These are phyloP conservation scores for Cladosporium sphaerospermum DNA, from an alignment of 2,329 filamentous ascomycete genomes.

Conservation along the genomic window DNA sequence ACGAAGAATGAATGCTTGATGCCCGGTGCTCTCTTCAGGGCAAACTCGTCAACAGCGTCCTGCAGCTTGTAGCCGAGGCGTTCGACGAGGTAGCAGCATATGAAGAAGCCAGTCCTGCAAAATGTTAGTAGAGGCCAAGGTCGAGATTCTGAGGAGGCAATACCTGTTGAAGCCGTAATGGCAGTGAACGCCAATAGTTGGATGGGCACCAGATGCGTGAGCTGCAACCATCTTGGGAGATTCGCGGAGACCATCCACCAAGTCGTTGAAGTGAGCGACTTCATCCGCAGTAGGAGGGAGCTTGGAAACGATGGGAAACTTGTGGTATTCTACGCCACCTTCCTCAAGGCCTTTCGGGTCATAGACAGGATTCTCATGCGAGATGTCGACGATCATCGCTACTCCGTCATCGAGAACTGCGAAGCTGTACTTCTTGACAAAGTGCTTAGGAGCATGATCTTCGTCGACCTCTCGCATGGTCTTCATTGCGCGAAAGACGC, in stretches of 20 bases:
- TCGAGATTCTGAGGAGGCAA: background rate
- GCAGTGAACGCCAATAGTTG: conserved; percentile 74
- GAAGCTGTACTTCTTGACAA: conserved; percentile 60
- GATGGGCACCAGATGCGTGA: conserved; percentile 28
- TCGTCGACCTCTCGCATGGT: conserved; percentile 87
- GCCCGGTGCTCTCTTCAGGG: conserved; percentile 64
- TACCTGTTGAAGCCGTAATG: conserved; percentile 82
- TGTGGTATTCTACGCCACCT: conserved; percentile 53
- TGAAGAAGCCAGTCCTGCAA: conserved; percentile 74
- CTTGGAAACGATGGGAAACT: conserved; percentile 88
- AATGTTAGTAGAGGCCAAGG: background rate
- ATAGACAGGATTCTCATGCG: conserved; percentile 84
- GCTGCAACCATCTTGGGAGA: conserved; percentile 29
- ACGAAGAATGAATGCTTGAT: conserved; percentile 88
- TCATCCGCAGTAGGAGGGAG: conserved; percentile 66
- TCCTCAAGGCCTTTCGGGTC: conserved; percentile 54
- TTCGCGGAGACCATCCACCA: conserved; percentile 46
- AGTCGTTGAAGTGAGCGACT: conserved; percentile 52
- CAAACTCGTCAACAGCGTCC: conserved; percentile 75
- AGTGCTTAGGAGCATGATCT: conserved; percentile 66
- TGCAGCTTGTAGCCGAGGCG: conserved; percentile 63
- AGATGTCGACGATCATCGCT: conserved; percentile 70
- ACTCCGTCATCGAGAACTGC: conserved; percentile 55
- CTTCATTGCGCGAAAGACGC: conserved; percentile 83
- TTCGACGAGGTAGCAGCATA: conserved; percentile 87